Conservation (phyloP, 2,329 filamentous ascomycete species). For the Elsinoe necatrix region DNA sequence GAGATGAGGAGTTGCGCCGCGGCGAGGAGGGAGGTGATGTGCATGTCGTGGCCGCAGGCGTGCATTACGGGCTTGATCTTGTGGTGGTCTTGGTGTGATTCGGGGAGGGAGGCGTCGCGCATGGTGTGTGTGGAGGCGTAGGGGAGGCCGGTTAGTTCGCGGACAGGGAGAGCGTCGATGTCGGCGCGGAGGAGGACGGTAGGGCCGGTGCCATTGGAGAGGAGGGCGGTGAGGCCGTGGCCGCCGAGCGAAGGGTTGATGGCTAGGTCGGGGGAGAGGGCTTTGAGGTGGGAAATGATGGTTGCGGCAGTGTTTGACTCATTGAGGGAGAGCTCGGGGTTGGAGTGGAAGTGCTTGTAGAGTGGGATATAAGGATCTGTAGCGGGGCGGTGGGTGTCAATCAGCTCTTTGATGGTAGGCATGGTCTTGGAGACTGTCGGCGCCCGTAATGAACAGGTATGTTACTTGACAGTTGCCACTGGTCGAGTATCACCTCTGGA, state of each 20-base stretch:
- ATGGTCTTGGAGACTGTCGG: neutral
- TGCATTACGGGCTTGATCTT: slow-evolving; percentile 54
- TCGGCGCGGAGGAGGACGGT: slow-evolving; percentile 54
- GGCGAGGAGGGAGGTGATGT: slow-evolving; percentile 51
- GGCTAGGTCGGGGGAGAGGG: slow-evolving; percentile 31
- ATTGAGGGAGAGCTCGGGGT: slow-evolving; percentile 52
- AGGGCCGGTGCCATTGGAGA: slow-evolving; percentile 48
- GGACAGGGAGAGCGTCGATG: slow-evolving; percentile 52
- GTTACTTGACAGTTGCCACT: too few relatives aligned
- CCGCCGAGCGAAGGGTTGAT: slow-evolving; percentile 49
- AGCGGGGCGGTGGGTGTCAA: slow-evolving; percentile 33
- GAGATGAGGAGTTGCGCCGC: slow-evolving; percentile 44
- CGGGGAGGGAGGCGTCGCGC: slow-evolving; percentile 30
- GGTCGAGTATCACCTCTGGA: too few relatives aligned
- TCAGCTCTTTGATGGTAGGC: slow-evolving; percentile 19
- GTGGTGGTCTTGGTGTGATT: slow-evolving; percentile 31
- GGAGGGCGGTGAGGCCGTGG: slow-evolving; percentile 48
- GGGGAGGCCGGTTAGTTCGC: slow-evolving; percentile 46
- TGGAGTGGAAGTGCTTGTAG: slow-evolving; percentile 51
- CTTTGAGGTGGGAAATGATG: slow-evolving; percentile 36
- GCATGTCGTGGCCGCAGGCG: slow-evolving; percentile 60
- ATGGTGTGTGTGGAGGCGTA: slow-evolving; percentile 46
- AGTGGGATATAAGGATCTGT: slow-evolving; percentile 43
- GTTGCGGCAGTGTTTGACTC: slow-evolving; percentile 46
- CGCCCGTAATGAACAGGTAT: neutral